Conservation (phyloP, 2,329 filamentous ascomycete species). For the Microcyclosporella mali region DNA sequence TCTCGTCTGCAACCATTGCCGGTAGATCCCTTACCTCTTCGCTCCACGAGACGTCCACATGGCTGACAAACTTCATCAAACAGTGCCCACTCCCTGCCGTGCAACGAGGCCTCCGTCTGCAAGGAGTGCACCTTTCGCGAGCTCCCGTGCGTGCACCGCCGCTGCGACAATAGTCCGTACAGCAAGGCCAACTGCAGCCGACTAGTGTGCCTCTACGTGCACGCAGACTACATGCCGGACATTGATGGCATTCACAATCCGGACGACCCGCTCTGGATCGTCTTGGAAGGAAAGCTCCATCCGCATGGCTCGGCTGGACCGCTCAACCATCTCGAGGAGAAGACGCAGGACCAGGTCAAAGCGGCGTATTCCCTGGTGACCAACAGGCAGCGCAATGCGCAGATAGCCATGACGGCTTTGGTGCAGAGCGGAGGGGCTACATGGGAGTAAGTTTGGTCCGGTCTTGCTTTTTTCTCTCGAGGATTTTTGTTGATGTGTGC, state of each 20-base stretch:
- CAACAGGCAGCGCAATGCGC: constrained; percentile 5
- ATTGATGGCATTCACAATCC: constrained; percentile 13
- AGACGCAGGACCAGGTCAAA: constrained; percentile 5
- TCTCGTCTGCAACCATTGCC: constrained; percentile 18
- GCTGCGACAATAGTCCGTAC: constrained; percentile 11
- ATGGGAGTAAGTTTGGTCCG: no score
- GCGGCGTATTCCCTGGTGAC: constrained; percentile 3
- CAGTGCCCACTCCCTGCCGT: constrained; percentile 15
- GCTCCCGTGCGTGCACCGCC: constrained; percentile 14
- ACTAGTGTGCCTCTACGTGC: constrained; percentile 17
- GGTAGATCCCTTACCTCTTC: constrained; percentile 2
- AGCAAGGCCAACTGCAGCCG: constrained; percentile 13
- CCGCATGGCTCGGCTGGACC: constrained; percentile 12
- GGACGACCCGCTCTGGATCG: constrained; percentile 12
- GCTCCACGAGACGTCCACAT: not conserved
- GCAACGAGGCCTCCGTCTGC: constrained; percentile 19
- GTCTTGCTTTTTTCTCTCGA: no score
- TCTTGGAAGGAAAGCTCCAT: constrained; percentile 15
- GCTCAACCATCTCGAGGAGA: constrained; percentile 4
- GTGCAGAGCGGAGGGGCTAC: constrained; percentile 8
- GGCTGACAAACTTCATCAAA: not conserved
- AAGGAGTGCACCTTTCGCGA: constrained; percentile 15
- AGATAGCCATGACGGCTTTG: constrained; percentile 4
- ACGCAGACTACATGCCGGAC: constrained; percentile 18
- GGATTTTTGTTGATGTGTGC: no score